These are phyloP conservation scores for Monilinia aucupariae DNA, from an alignment of 2,329 filamentous ascomycete species.

Conservation along the genomic window DNA sequence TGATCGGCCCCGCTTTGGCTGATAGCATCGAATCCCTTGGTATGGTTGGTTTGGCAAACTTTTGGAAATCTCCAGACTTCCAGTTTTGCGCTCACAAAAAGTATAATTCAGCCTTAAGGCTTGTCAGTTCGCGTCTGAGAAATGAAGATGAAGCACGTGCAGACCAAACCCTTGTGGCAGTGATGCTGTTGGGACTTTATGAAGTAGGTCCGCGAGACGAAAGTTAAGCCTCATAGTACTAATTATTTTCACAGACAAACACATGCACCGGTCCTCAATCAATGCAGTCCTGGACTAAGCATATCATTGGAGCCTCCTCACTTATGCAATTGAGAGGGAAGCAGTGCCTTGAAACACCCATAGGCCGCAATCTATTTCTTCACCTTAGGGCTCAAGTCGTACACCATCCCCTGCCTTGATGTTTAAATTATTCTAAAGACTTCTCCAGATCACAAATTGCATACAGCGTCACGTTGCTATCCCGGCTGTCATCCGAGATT, in stretches of 20 bases:
- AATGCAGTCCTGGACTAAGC: conserved; percentile 48
- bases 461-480: conserved; percentile 46
- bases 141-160: conserved; percentile 24
- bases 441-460: conserved; percentile 44
- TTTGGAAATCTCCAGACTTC: conserved; percentile 25
- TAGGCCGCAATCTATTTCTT: conserved; percentile 48
- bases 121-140: conserved; percentile 21
- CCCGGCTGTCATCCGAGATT: conserved; percentile 44
- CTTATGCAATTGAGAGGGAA: conserved; percentile 46
- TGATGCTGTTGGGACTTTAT: conserved; percentile 29
- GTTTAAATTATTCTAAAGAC: conserved; percentile 30
- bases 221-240: conserved; percentile 41
- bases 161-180: conserved; percentile 29
- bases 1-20: conserved; percentile 39
- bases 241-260: conserved; percentile 23
- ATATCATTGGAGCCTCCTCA: conserved; percentile 47
- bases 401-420: background rate
- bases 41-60: conserved; percentile 26
- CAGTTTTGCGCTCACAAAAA: conserved; percentile 20
- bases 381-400: conserved; percentile 41
- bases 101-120: conserved; percentile 25
- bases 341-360: conserved; percentile 42
- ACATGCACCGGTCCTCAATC: conserved; percentile 36
- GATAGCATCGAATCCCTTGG: conserved; percentile 27
- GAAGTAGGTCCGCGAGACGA: conserved; percentile 35